These are phyloP conservation scores for Lactifluus subvellereus DNA, from an alignment of 768 basidiomycete genomes.

Conservation along the genomic window DNA sequence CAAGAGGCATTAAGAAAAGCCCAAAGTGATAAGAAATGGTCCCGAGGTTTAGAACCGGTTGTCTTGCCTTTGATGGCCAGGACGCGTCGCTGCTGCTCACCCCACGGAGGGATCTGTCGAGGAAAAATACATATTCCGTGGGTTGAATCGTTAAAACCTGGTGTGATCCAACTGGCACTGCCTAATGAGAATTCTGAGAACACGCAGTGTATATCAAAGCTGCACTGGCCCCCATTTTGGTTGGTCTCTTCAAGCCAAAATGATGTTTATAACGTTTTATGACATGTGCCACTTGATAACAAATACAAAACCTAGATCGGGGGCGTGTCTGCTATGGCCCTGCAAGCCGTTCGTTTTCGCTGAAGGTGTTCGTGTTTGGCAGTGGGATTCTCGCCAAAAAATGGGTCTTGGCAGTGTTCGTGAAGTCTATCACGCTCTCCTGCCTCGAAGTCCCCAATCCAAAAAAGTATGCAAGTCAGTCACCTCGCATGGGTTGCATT, in stretches of 20 bases:
- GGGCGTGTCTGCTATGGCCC: not conserved
- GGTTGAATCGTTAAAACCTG: not conserved
- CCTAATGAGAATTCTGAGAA: not conserved
- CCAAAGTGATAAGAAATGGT: not conserved
- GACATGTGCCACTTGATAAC: not conserved
- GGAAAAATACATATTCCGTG: conserved; percentile 5
- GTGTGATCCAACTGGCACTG: not conserved
- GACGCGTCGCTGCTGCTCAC: conserved; percentile 12
- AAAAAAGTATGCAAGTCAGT: not conserved
- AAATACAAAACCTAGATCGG: no score
- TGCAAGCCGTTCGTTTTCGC: not conserved
- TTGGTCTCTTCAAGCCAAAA: no score
- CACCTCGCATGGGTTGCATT: not conserved
- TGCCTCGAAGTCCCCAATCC: conserved; percentile 35
- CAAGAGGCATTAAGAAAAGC: conserved; percentile 10
- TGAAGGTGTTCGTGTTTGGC: conserved; percentile 14
- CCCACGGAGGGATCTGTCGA: conserved; percentile 1
- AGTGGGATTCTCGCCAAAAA: conserved; percentile 36
- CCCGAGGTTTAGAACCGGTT: conserved; percentile 18
- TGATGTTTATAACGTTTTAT: no score
- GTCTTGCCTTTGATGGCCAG: conserved; percentile 15
- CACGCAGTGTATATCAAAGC: no score
- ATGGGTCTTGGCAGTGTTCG: conserved; percentile 36
- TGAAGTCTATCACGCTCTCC: conserved; percentile 40
- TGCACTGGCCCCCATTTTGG: no score